A percentile compares a stretch with the other conserved stretches of the same genome.
These are phyloP conservation scores for Juglanconis juglandina DNA, from an alignment of 2,329 filamentous ascomycete species.

Conservation along the genomic window DNA sequence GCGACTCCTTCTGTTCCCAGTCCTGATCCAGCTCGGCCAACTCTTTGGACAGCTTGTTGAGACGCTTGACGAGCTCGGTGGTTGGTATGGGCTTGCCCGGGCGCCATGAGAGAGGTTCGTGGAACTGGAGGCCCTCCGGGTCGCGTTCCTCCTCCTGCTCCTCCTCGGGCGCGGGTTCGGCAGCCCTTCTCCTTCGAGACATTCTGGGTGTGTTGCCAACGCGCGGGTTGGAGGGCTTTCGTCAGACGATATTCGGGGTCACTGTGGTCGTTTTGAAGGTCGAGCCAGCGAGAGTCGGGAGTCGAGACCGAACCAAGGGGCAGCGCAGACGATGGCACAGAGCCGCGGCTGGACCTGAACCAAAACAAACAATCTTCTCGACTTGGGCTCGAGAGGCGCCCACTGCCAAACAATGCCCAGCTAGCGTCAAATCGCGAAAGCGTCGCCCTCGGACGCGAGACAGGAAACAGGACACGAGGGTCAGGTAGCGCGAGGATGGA, in stretches of 20 bases:
- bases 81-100: slow-evolving; percentile 86
- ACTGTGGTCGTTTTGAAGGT: neutral
- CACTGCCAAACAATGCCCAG: neutral
- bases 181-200: slow-evolving; percentile 37
- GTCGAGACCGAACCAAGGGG: neutral
- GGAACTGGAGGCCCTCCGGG: slow-evolving; percentile 64
- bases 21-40: slow-evolving; percentile 85
- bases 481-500: neutral
- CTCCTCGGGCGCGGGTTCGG: slow-evolving; percentile 25
- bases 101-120: slow-evolving; percentile 84
- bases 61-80: slow-evolving; percentile 73
- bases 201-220: slow-evolving; percentile 26
- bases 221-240: neutral
- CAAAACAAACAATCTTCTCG: neutral
- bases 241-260: neutral
- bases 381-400: neutral
- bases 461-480: neutral
- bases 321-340: neutral
- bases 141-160: slow-evolving; percentile 38
- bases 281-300: neutral
- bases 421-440: slow-evolving; percentile 14
- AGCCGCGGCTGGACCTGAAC: neutral
- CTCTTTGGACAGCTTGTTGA: slow-evolving; percentile 79
- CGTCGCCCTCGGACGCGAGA: slow-evolving; percentile 3
- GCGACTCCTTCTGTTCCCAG: slow-evolving; percentile 75